These are phyloP conservation scores for Lentinula novae-zelandiae DNA, from an alignment of 1,284 basidiomycete species.

Conservation along the genomic window DNA sequence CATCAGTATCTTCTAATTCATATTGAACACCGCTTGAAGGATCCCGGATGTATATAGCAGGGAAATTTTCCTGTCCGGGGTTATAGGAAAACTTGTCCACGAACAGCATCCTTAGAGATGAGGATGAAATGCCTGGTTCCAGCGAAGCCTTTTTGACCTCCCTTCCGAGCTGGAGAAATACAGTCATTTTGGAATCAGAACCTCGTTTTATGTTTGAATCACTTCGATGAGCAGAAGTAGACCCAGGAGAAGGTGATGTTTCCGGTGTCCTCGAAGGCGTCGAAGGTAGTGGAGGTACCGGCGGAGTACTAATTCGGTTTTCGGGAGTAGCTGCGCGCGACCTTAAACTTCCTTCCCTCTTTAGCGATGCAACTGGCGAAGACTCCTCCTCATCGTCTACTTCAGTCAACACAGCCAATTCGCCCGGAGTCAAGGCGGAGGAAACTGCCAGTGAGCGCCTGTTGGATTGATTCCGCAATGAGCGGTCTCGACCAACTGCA, in stretches of 20 bases:
- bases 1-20: conserved; percentile 93
- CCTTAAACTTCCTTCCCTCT: conserved; percentile 21
- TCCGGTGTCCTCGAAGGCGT: conserved; percentile 33
- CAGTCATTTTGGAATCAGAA: conserved; percentile 45
- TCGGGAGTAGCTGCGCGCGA: conserved; percentile 36
- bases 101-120: conserved; percentile 81
- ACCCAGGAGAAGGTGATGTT: conserved; percentile 24
- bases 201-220: conserved; percentile 13
- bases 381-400: conserved; percentile 56
- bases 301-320: conserved; percentile 30
- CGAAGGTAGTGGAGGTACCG: conserved; percentile 43
- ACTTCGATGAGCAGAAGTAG: neutral
- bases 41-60: conserved; percentile 94
- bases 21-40: conserved; percentile 90
- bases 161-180: conserved; percentile 89
- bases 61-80: conserved; percentile 91
- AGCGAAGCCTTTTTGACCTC: conserved; percentile 88
- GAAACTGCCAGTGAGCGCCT: conserved; percentile 64
- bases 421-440: conserved; percentile 58
- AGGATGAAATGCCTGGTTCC: conserved; percentile 68
- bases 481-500: conserved; percentile 42
- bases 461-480: conserved; percentile 42
- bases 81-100: conserved; percentile 96
- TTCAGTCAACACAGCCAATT: conserved; percentile 67
- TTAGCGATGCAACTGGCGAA: neutral